Evolutionary conservation across 495 filamentous ascomycete genomes (phyloP), one percentile per base, ranked within the genome.

Genomic region (Xanthoparmelia taractica): DNA sequence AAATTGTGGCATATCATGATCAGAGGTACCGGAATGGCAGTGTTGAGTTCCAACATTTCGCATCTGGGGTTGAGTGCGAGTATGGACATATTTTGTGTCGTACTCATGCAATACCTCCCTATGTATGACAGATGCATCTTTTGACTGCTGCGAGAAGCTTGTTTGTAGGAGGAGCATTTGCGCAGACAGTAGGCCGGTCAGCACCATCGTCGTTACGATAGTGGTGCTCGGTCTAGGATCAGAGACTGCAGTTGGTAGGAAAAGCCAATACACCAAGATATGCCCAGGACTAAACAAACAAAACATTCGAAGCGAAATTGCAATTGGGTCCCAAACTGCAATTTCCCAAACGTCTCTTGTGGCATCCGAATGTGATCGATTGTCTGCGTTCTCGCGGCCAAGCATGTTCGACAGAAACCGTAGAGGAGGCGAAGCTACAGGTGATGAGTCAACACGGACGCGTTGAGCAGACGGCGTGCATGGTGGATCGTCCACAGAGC

Each of bases 51-150:
- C 88, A 8, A 94, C 92, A 71, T 97, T 91, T 65, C 94, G 84
- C 68, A 89, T 86, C 23, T 87, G 79, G 13, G 84, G 86, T 63
- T 93, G 87, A 12, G 95, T 83, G n/a, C 86, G 80, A 13, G 95
- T 94, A 71, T 95, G 90, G 3, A 98, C 94, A 65, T 84, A 96
- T 79, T 97, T 97, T 56, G 84, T 88, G 73, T 98, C 90, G 74
- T 98, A 98, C 75, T 98, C 94, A 71, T 91, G 85, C 76, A 97
- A 75, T 10, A 98, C 92, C 73, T 96, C 90, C 66, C 88, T 92
- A 58, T 94, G 88, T 58, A 97, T 88, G 34, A 97, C 76, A 0
- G 85, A 80, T 2, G 83, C 80, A 73, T 98, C 94, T 70, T 92
- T 96, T 50, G 84, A 80, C 69, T 97, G 92, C 70, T 92, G 92